A percentile compares a stretch with the other conserved stretches of the same genome.
phyloP scores from a whole-genome alignment of 495 filamentous ascomycete genomes.

The Darksidea phi region DNA sequence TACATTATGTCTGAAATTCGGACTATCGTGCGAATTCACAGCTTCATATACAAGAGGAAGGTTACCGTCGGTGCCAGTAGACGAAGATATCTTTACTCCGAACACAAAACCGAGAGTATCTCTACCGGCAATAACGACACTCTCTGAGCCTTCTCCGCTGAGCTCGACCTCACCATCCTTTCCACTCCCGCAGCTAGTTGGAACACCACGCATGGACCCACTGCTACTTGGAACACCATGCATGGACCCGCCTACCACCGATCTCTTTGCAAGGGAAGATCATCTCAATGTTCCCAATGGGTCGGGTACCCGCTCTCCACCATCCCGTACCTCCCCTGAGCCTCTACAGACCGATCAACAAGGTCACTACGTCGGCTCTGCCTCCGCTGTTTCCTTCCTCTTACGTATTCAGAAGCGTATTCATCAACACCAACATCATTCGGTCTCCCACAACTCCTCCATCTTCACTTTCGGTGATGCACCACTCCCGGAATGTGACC shows the following conservation, averaged over 20 bases:
- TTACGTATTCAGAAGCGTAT: slow-evolving; percentile 22
- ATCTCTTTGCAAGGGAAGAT: slow-evolving; percentile 3
- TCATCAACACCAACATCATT: slow-evolving; percentile 23
- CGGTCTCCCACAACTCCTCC: slow-evolving; percentile 22
- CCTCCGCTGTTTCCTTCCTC: slow-evolving; percentile 24
- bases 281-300: slow-evolving; percentile 13
- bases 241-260: not conserved
- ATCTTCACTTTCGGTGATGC: slow-evolving; percentile 32
- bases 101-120: slow-evolving; percentile 10
- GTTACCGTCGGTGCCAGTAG: slow-evolving; percentile 22
- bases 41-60: slow-evolving; percentile 28
- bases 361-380: slow-evolving; percentile 25
- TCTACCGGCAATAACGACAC: not conserved
- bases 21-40: slow-evolving; percentile 26
- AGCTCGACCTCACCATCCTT: slow-evolving; percentile 4
- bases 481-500: slow-evolving; percentile 21
- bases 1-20: slow-evolving; percentile 15
- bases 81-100: slow-evolving; percentile 13
- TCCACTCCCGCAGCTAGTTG: slow-evolving; percentile 1
- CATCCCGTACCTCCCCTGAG: slow-evolving; percentile 18
- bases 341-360: slow-evolving; percentile 23
- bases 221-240: not conserved
- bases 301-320: slow-evolving; percentile 6
- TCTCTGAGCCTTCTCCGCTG: not conserved
- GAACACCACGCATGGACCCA: not conserved